Evolutionary conservation across 1,284 basidiomycete species (phyloP).

Genomic region (Pulveroboletus sp.): DNA sequence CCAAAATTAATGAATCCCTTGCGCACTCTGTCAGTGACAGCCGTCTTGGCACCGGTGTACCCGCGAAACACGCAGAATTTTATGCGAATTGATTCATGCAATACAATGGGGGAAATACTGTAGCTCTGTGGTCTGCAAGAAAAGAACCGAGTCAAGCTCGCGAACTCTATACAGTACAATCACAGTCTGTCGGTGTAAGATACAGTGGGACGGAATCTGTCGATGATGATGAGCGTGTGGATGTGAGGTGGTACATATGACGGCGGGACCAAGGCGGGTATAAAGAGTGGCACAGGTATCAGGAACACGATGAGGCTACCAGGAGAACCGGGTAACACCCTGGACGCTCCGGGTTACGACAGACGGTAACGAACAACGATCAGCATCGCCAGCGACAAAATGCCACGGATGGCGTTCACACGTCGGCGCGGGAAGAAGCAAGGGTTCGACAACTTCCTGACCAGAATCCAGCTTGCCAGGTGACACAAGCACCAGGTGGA

Average conservation of each 20-base stretch:
- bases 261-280: slow-evolving; percentile 29
- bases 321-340: slow-evolving; percentile 18
- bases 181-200: slow-evolving; percentile 12
- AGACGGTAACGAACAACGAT: slow-evolving; percentile 28
- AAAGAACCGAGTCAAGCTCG: neutral
- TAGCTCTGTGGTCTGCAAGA: slow-evolving; percentile 14
- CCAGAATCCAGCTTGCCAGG: slow-evolving; percentile 30
- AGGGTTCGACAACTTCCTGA: slow-evolving; percentile 13
- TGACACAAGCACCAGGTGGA: slow-evolving; percentile 3
- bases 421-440: slow-evolving; percentile 21
- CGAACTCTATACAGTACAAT: slow-evolving; percentile 25
- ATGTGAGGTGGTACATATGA: slow-evolving; percentile 33
- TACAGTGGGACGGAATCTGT: slow-evolving; percentile 26
- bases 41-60: neutral
- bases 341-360: slow-evolving; percentile 15
- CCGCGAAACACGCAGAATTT: neutral
- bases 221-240: slow-evolving; percentile 24
- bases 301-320: slow-evolving; percentile 26
- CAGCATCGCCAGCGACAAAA: slow-evolving; percentile 26
- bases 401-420: slow-evolving; percentile 20
- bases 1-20: too few species aligned
- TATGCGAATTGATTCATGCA: slow-evolving; percentile 2
- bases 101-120: neutral
- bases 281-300: slow-evolving; percentile 35
- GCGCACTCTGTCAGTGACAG: neutral